These are phyloP conservation scores for Sclerotinia borealis DNA, from an alignment of 2,329 filamentous ascomycete species.

Conservation along the genomic window DNA sequence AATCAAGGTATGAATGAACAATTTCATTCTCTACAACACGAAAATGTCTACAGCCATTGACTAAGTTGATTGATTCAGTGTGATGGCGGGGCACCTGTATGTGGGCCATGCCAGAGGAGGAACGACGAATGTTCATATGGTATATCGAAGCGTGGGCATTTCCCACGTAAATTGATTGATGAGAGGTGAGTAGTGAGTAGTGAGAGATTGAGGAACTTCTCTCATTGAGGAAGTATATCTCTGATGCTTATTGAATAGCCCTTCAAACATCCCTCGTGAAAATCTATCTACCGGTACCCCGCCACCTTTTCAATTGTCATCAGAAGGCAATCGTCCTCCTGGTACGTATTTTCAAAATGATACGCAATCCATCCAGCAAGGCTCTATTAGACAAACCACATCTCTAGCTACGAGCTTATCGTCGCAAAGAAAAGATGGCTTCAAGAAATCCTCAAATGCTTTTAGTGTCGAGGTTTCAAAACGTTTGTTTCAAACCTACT, in stretches of 20 bases:
- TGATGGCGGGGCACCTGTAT: conserved; percentile 26
- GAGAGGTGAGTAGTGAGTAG: conserved; percentile 24
- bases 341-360: background rate
- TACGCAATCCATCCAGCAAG: background rate
- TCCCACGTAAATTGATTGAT: background rate
- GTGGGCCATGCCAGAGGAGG: conserved; percentile 23
- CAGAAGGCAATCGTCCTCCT: background rate
- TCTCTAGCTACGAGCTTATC: background rate
- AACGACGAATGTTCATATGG: conserved; percentile 27
- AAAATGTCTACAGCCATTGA: conserved; percentile 1
- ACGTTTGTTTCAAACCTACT: conserved; percentile 29
- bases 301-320: background rate
- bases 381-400: background rate
- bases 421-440: background rate
- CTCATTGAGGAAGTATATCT: background rate
- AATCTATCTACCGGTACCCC: background rate
- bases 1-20: conserved; percentile 28
- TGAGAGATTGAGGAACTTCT: conserved; percentile 4
- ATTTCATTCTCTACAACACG: background rate
- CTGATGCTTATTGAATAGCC: background rate
- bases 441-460: background rate
- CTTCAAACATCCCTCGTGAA: background rate
- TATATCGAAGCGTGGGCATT: conserved; percentile 24
- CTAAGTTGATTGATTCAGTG: conserved; percentile 23
- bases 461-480: conserved; percentile 23